phyloP scores from a whole-genome alignment of 208 protist species.

The Trypanosoma mega region DNA sequence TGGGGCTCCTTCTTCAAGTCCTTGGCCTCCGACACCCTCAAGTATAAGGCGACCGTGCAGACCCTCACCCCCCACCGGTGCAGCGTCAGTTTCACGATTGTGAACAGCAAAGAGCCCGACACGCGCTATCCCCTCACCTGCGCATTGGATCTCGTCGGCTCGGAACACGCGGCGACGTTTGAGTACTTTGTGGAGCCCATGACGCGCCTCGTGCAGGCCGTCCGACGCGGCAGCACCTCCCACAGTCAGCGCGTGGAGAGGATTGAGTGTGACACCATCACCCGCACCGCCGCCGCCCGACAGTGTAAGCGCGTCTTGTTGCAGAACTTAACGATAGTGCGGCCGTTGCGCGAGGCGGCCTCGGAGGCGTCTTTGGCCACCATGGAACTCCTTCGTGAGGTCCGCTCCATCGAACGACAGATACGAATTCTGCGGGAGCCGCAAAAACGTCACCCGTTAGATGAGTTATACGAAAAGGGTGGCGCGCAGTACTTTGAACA shows the following conservation, averaged over 20 bases:
- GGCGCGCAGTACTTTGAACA: slow-evolving; percentile 87
- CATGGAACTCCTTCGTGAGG: slow-evolving; percentile 56
- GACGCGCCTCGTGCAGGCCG: slow-evolving; percentile 46
- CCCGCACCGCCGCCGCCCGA: slow-evolving; percentile 31
- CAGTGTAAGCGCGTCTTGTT: not conserved
- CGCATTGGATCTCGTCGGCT: slow-evolving; percentile 39
- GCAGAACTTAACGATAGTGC: slow-evolving; percentile 33
- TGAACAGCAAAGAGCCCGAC: slow-evolving; percentile 60
- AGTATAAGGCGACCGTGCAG: slow-evolving; percentile 50
- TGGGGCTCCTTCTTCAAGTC: slow-evolving; percentile 90
- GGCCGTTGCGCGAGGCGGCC: slow-evolving; percentile 66
- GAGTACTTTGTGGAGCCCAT: slow-evolving; percentile 65
- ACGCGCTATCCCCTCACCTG: slow-evolving; percentile 53
- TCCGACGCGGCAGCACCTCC: not conserved
- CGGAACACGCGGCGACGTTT: slow-evolving; percentile 27
- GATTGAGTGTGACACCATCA: slow-evolving; percentile 44
- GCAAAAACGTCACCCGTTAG: slow-evolving; percentile 70
- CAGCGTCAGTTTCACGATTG: slow-evolving; percentile 55
- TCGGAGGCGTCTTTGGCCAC: slow-evolving; percentile 44
- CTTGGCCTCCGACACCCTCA: slow-evolving; percentile 72
- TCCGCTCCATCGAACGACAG: slow-evolving; percentile 59
- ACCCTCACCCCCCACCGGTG: slow-evolving; percentile 28
- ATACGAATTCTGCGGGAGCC: slow-evolving; percentile 37
- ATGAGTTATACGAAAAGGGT: slow-evolving; percentile 79
- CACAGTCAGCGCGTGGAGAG: slow-evolving; percentile 25